These are phyloP conservation scores for Trichoderma guizhouense DNA, from an alignment of 2,329 filamentous ascomycete species.

Conservation along the genomic window DNA sequence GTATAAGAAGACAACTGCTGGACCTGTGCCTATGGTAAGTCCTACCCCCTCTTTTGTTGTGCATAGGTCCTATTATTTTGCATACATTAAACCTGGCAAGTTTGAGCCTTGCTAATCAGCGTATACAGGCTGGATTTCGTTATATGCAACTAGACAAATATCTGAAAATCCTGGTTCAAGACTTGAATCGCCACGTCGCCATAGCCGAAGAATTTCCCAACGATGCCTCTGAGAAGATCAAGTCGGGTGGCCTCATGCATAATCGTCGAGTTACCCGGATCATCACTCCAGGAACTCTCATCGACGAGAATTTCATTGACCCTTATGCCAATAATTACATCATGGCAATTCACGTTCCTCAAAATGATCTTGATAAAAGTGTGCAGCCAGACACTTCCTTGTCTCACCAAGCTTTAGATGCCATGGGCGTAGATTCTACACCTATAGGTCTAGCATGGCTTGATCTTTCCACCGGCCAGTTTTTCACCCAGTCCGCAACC, in stretches of 20 bases:
- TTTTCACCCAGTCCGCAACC: conserved; percentile 77
- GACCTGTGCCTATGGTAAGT: conserved; percentile 79
- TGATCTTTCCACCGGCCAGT: conserved; percentile 91
- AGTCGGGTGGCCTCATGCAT: conserved; percentile 75
- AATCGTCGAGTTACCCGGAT: conserved; percentile 82
- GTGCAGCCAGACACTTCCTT: background rate
- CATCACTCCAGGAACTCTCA: conserved; percentile 89
- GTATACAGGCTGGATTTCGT: conserved; percentile 76
- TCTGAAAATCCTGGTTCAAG: conserved; percentile 88
- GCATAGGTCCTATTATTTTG: background rate
- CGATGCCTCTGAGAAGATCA: conserved; percentile 64
- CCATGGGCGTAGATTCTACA: background rate
- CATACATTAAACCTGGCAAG: background rate
- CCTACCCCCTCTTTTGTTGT: conserved; percentile 20
- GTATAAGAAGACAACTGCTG: conserved; percentile 73
- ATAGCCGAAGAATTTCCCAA: conserved; percentile 91
- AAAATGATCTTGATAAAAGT: background rate
- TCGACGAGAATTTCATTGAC: conserved; percentile 97
- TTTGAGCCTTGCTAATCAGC: background rate
- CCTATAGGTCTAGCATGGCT: conserved; percentile 84
- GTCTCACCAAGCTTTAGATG: background rate
- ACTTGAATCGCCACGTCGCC: conserved; percentile 85
- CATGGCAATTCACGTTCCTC: conserved; percentile 66
- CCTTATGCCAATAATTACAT: conserved; percentile 92
- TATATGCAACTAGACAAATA: conserved; percentile 90